Conservation (phyloP, 2,329 filamentous ascomycete genomes). For the Thielaviopsis ethacetica region DNA sequence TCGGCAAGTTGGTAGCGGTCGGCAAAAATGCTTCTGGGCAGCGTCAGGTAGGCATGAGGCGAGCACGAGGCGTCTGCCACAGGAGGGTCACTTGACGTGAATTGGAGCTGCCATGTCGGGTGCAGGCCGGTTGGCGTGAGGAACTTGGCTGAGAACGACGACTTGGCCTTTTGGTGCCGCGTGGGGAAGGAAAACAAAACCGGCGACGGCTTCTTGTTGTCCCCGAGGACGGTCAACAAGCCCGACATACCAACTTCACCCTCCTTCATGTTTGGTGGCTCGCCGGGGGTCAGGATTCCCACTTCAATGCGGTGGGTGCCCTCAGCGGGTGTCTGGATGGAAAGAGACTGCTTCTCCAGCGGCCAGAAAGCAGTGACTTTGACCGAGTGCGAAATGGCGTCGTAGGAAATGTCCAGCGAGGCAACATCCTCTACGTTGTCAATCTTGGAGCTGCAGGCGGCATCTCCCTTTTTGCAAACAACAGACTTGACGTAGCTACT, state of each 20-base stretch:
- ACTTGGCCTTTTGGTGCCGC: slow-evolving; percentile 47
- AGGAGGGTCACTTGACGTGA: slow-evolving; percentile 37
- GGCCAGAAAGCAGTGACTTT: slow-evolving; percentile 51
- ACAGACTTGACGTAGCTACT: slow-evolving; percentile 33
- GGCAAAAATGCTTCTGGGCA: slow-evolving; percentile 67
- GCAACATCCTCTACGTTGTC: slow-evolving; percentile 33
- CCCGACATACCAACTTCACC: slow-evolving; percentile 69
- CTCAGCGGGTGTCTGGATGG: background rate
- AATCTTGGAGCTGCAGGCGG: slow-evolving; percentile 33
- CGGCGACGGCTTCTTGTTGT: slow-evolving; percentile 54
- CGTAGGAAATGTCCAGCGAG: slow-evolving; percentile 63
- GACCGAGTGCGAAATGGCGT: slow-evolving; percentile 47
- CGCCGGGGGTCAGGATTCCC: slow-evolving; percentile 56
- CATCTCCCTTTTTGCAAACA: slow-evolving; percentile 31
- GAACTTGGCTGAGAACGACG: slow-evolving; percentile 48
- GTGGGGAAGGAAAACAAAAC: slow-evolving; percentile 74
- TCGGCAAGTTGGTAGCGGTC: slow-evolving; percentile 77
- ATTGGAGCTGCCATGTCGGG: slow-evolving; percentile 54
- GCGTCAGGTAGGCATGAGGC: slow-evolving; percentile 64
- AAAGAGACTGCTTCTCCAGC: slow-evolving; percentile 16
- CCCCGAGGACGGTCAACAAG: slow-evolving; percentile 60
- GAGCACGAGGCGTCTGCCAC: slow-evolving; percentile 44
- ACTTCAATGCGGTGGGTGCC: slow-evolving; percentile 51
- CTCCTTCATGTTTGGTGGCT: slow-evolving; percentile 39
- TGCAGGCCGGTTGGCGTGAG: slow-evolving; percentile 64